Evolutionary conservation across 2,329 filamentous ascomycete species (phyloP), one percentile per base, ranked within the genome.

Genomic region (Botrytis byssoidea): DNA sequence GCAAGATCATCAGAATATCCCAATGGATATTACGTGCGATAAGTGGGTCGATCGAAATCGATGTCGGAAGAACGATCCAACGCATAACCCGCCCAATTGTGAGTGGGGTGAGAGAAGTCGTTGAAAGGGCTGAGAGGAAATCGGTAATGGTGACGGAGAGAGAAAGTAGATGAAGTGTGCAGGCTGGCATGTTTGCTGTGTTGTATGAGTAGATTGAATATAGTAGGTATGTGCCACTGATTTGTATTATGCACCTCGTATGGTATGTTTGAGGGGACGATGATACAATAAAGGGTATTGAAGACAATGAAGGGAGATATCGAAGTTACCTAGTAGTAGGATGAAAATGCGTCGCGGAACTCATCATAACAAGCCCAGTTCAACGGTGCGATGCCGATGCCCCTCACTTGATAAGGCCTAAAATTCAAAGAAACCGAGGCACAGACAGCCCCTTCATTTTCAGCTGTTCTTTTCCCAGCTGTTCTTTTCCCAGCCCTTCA

Each of bases 31-130:
- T 78, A 46, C 80, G 78, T 22, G 82, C 80, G 22, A 86, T 82
- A 25, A 87, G 81, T 9, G 81, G 78, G 12, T 73, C 37, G 16
- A 80, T 83, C 12, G 85, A 86, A 61, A 85, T 79, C 0, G 77
- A 78, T 2, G 82, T 82, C 1, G 86, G 85, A 29, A 83, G 82
- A 73, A 87, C 85, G 63, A 87, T 85, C 85, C 85, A 87, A 60
- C 86, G 81, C 57, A 86, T 77, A 51, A 85, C 83, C 73, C 81
- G 81, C 46, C 84, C 83, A 40, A 82, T 77, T 1, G 85, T 81
- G 4, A 87, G 81, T 0, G 85, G 85, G 37, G 81, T 80, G 40
- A 83, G 42, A n/a, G 77, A 74, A 29, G 80, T 74, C 0, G 70
- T 66, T 40, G 77, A 78, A 68, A 87, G 81, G 29, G 81, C 79